Conservation (phyloP, 176 grass and related monocot genomes). For the Oryza rufipogon region DNA sequence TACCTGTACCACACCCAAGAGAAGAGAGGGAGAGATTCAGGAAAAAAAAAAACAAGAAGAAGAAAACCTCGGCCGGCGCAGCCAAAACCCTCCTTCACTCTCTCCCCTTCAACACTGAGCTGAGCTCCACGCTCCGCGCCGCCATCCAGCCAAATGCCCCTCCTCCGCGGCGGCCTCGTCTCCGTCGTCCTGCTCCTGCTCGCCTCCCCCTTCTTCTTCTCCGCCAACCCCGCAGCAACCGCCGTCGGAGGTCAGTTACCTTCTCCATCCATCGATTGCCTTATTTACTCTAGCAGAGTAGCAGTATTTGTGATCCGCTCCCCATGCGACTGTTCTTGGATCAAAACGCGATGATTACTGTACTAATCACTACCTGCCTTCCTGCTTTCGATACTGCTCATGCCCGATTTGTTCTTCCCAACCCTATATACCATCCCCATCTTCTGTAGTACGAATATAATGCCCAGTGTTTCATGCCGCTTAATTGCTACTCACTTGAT, state of each 20-base stretch:
- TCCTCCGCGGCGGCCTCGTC: conserved; percentile 1
- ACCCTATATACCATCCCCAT: background rate
- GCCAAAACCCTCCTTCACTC: background rate
- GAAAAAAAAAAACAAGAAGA: no score
- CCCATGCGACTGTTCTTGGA: background rate
- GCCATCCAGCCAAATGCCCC: conserved; percentile 31
- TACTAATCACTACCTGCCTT: background rate
- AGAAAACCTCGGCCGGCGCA: no score
- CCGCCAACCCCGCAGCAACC: conserved; percentile 37
- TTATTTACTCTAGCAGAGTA: background rate
- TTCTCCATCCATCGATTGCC: background rate
- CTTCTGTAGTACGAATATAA: no score
- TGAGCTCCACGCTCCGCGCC: background rate
- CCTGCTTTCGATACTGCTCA: background rate
- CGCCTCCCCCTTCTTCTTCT: conserved; percentile 46
- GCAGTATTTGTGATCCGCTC: background rate
- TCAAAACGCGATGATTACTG: no score
- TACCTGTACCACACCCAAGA: no score
- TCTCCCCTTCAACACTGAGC: background rate
- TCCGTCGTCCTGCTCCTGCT: conserved; percentile 8
- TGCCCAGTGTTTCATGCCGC: background rate
- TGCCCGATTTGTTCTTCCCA: conserved; percentile 27
- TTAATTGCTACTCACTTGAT: background rate
- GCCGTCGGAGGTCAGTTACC: conserved; percentile 68
- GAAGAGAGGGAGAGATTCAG: no score